Evolutionary conservation across 2,329 filamentous ascomycete species (phyloP), one percentile per base, ranked within the genome.

Genomic region (Chaetomium sp.): DNA sequence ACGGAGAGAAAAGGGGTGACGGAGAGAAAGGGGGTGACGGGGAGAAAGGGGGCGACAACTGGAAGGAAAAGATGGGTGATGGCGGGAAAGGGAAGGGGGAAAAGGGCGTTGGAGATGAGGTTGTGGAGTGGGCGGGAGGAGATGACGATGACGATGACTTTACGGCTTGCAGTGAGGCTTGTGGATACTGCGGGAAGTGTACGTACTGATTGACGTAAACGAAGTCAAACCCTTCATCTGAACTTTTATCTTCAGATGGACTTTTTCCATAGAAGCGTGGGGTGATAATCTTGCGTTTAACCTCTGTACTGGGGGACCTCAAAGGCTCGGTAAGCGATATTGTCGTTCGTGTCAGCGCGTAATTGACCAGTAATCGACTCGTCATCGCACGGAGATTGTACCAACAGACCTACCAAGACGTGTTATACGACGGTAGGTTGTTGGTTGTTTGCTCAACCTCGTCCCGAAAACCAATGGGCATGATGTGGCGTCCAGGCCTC

Each of bases 91-190:
- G 7, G 10, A 29, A 33, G 0, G 29, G 16, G 3, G 51, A 21
- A 38, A 12, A 12, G 53, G n/a, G 53, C 4, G 19, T 3, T 42
- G 13, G 16, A 12, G 54, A 31, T 50, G 64, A 25, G 13, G 33
- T 6, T n/a, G 16, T 60, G 13, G 53, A 49, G 12, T 68, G 53
- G 57, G 56, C 56, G 13, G 62, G 60, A 4, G 21, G 7, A 38
- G 31, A 25, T 7, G 42, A 61, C 27, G 31, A 25, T 7, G 42
- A 61, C 27, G 35, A 58, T 2, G 66, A 68, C 27, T 68, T 62
- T 45, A 68, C 66, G 5, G 66, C 58, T 21, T 68, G 66, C 21
- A 55, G 56, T 5, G 47, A 65, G 6, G 12, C 27, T 10, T 68
- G 66, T 50, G 66, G 64, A 1, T 66, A 68, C 12, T 51, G 31